These are phyloP conservation scores for Aphanomyces cochlioides DNA, from an alignment of 352 stramenopile species.

Conservation along the genomic window DNA sequence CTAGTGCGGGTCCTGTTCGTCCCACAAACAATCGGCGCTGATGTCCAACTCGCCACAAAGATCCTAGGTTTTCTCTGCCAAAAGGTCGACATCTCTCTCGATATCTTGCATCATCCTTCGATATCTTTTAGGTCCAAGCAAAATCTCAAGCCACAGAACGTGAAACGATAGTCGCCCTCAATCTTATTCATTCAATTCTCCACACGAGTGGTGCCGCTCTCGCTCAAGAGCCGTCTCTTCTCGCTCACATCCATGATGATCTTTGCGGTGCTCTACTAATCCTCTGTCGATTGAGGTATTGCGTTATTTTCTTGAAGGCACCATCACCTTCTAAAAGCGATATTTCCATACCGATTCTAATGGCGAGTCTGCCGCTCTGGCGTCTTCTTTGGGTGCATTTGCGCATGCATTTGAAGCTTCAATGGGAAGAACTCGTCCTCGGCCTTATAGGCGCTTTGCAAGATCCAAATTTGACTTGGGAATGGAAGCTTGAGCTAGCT, in stretches of 20 bases:
- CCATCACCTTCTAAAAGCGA: slow-evolving; percentile 35
- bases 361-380: slow-evolving; percentile 41
- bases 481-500: slow-evolving; percentile 56
- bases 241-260: slow-evolving; percentile 83
- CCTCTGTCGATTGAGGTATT: slow-evolving; percentile 65
- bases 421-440: slow-evolving; percentile 72
- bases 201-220: slow-evolving; percentile 53
- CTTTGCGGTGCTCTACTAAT: slow-evolving; percentile 68
- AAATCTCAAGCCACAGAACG: slow-evolving; percentile 33
- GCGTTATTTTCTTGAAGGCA: background rate
- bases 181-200: slow-evolving; percentile 53
- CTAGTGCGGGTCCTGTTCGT: slow-evolving; percentile 66
- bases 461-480: slow-evolving; percentile 55
- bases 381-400: slow-evolving; percentile 74
- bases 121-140: slow-evolving; percentile 9
- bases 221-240: slow-evolving; percentile 53
- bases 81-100: slow-evolving; percentile 37
- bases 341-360: slow-evolving; percentile 34
- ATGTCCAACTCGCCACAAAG: slow-evolving; percentile 50
- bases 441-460: slow-evolving; percentile 64
- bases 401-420: slow-evolving; percentile 68
- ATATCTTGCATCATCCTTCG: background rate
- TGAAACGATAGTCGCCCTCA: slow-evolving; percentile 71
- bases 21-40: slow-evolving; percentile 46
- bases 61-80: slow-evolving; percentile 73